Evolutionary conservation across 305 asterid species (phyloP), one percentile per base, ranked within the genome.

Genomic region (Solanum aculeatissimum): DNA sequence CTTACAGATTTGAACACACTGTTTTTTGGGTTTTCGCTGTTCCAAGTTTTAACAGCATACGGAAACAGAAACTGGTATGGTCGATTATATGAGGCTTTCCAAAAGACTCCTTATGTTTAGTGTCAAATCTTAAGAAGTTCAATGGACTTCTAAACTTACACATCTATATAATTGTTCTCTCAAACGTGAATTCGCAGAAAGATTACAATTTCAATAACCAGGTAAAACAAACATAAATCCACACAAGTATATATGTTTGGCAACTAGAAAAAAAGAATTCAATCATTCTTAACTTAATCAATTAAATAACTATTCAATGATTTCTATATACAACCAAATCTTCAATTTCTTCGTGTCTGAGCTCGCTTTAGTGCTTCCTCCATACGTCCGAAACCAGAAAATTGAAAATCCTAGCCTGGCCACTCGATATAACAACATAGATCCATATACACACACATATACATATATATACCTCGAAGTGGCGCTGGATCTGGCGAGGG

Each of bases 401-500:
- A 58, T 58, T 58, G 12, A 58, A 58, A 58, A 58, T 10, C 1
- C 66, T 58, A 13, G 66, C 32, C 21, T 58, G 32, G 1, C 29
- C 32, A 58, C 12, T 7, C 43, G 43, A 40, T 40, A 40, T 40
- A 40, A 40, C 45, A 40, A 58, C 32, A 8, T 32, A 66, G 45
- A 66, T 66, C 45, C 45, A 32, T 7, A 66, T 16, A 66, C 23
- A 66, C 23, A 66, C 10, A 29, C 43, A 63, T 19, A 25, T 9
- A 58, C 0, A 60, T 0, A 68, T 40, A 71, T 13, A 43, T 45
- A 72, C 42, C 86, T 84, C 92, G 69, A 90, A 90, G 83, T 90
- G 92, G 60, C 83, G 84, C 68, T 90, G 92, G 83, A 88, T 87
- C 77, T 90, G 87, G 85, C 88, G 88, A 11, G 92, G 91, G 85